Evolutionary conservation across 1,284 basidiomycete genomes (phyloP).

Genomic region (Puccinia novopanici): DNA sequence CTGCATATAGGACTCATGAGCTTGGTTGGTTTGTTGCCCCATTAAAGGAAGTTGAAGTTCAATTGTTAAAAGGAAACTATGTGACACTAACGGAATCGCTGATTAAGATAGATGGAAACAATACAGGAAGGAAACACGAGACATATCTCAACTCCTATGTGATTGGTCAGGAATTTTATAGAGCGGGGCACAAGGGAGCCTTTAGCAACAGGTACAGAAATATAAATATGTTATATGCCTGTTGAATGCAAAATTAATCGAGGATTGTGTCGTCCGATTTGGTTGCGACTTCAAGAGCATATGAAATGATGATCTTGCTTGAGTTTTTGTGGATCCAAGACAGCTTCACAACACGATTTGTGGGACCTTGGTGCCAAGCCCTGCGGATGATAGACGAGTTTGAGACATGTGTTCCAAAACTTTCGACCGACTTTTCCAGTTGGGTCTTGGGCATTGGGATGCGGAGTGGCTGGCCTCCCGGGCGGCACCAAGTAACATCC

Average conservation of each 20-base stretch:
- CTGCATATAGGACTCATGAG: no score
- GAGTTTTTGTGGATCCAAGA: not conserved
- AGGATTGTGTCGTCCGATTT: not conserved
- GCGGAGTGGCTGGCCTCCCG: slow-evolving; percentile 12
- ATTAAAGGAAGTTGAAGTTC: no score
- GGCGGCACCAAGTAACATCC: slow-evolving; percentile 22
- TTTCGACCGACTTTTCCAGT: slow-evolving; percentile 9
- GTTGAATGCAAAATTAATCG: not conserved
- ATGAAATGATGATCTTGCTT: not conserved
- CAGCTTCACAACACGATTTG: not conserved
- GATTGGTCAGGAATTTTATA: no score
- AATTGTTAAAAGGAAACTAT: no score
- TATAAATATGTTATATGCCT: not conserved
- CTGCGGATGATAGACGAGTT: not conserved
- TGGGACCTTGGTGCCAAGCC: not conserved
- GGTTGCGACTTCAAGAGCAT: not conserved
- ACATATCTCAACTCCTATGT: no score
- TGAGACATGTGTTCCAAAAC: slow-evolving; percentile 1
- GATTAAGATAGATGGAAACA: no score
- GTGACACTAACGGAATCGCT: no score
- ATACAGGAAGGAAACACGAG: no score
- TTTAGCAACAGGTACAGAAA: no score
- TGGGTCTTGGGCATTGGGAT: slow-evolving; percentile 15
- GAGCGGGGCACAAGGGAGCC: no score
- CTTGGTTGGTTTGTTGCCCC: no score